A percentile compares a stretch with the other conserved stretches of the same genome.
Evolutionary conservation across 2,329 filamentous ascomycete genomes (phyloP).

Genomic region (Apiospora phragmitis): DNA sequence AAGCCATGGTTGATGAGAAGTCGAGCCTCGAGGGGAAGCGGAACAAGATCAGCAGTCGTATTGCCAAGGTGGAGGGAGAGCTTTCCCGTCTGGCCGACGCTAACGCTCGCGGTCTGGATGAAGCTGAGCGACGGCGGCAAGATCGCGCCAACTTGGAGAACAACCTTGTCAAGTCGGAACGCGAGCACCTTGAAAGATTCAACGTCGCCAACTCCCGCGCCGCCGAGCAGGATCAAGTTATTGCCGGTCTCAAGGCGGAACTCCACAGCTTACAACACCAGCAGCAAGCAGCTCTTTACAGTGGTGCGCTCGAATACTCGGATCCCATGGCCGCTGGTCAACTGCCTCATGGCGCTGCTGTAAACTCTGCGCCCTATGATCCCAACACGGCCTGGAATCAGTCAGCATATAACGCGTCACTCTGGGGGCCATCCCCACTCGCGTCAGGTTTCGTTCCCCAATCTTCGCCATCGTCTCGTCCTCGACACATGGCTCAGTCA

Average conservation of each 20-base stretch:
- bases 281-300: constrained; percentile 31
- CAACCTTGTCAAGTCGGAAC: constrained; percentile 47
- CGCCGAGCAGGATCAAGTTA: constrained; percentile 41
- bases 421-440: constrained; percentile 36
- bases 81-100: constrained; percentile 70
- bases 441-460: constrained; percentile 40
- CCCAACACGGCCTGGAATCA: constrained; percentile 32
- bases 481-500: constrained; percentile 33
- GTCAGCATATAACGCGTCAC: constrained; percentile 31
- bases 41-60: constrained; percentile 71
- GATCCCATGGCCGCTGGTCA: constrained; percentile 26
- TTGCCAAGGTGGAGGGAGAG: constrained; percentile 72
- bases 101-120: constrained; percentile 64
- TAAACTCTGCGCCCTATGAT: constrained; percentile 25
- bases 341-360: constrained; percentile 7
- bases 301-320: constrained; percentile 31
- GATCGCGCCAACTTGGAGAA: constrained; percentile 48
- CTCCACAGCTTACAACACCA: constrained; percentile 36
- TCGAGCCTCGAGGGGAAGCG: constrained; percentile 64
- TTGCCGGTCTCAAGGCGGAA: constrained; percentile 38
- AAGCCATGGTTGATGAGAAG: constrained; percentile 64
- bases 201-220: constrained; percentile 37
- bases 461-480: constrained; percentile 32
- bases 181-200: constrained; percentile 42
- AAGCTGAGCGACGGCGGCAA: constrained; percentile 60